phyloP scores from a whole-genome alignment of 83 land plant species.

The Picea engelmannii region DNA sequence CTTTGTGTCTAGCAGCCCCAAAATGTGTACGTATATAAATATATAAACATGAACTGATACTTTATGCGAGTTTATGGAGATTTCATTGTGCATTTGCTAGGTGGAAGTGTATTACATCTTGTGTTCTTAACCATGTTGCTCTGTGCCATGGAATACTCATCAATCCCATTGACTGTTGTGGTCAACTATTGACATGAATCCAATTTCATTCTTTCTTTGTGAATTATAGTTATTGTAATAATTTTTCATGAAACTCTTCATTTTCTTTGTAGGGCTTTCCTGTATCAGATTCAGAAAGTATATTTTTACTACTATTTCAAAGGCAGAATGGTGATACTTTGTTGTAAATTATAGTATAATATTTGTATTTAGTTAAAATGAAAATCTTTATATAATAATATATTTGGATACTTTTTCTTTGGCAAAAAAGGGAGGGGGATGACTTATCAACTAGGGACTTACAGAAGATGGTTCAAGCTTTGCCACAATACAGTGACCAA shows the following conservation, averaged over 20 bases:
- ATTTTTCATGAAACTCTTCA: neutral
- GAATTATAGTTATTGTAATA: neutral
- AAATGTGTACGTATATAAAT: too few species aligned
- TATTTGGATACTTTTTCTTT: neutral
- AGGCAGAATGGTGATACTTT: neutral
- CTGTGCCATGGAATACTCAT: too few species aligned
- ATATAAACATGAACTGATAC: too few species aligned
- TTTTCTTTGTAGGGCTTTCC: constrained; percentile 6
- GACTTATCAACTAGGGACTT: constrained; percentile 91
- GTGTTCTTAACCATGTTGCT: too few species aligned
- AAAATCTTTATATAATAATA: neutral
- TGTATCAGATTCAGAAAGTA: neutral
- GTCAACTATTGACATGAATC: too few species aligned
- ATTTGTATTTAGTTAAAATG: neutral
- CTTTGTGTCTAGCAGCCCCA: too few species aligned
- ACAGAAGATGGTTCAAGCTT: constrained; percentile 96
- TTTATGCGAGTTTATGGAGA: too few species aligned
- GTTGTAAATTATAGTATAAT: neutral
- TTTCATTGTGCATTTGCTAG: too few species aligned
- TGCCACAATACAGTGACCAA: constrained; percentile 96
- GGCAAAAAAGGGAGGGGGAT: constrained; percentile 60
- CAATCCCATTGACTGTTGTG: too few species aligned
- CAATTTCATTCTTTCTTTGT: too few species aligned
- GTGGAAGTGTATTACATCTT: too few species aligned
- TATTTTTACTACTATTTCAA: neutral